Percentiles rank a stretch among this genome's conserved stretches.
These are phyloP conservation scores for Zoysia matrella DNA, from an alignment of 202 grass and related monocot species.

Conservation along the genomic window DNA sequence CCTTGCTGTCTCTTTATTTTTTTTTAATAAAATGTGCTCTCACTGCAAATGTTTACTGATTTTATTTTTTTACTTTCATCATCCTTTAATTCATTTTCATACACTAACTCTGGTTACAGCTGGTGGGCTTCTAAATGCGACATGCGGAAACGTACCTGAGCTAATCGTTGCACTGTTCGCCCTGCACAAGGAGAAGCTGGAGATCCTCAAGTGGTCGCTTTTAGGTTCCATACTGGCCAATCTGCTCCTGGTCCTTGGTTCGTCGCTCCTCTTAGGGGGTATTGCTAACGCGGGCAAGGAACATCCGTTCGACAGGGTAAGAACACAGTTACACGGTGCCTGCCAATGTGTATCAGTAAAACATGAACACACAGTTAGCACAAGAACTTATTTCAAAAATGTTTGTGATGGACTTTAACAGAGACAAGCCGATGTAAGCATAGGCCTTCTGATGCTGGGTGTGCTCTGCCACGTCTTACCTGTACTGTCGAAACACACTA, in stretches of 20 bases:
- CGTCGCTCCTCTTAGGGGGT: slow-evolving; percentile 63
- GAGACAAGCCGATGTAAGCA: slow-evolving; percentile 73
- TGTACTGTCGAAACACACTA: slow-evolving; percentile 44
- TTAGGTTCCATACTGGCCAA: slow-evolving; percentile 77
- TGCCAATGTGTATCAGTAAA: not conserved
- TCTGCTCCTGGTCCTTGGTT: slow-evolving; percentile 76
- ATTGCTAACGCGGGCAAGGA: slow-evolving; percentile 64
- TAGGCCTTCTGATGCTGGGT: slow-evolving; percentile 65
- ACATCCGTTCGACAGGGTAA: slow-evolving; percentile 58
- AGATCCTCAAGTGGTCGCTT: slow-evolving; percentile 80
- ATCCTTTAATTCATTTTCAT: not conserved
- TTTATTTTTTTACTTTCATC: not conserved
- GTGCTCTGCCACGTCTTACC: slow-evolving; percentile 53
- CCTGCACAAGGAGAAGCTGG: slow-evolving; percentile 63
- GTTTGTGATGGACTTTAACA: slow-evolving; percentile 42
- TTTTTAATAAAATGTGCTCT: not conserved
- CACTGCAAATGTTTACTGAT: not conserved
- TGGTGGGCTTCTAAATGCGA: slow-evolving; percentile 78
- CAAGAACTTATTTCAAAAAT: not conserved
- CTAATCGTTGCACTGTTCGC: slow-evolving; percentile 74
- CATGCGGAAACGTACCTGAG: slow-evolving; percentile 76
- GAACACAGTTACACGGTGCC: not conserved
- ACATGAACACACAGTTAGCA: not conserved
- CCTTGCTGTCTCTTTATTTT: not conserved
- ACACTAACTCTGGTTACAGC: slow-evolving; percentile 37